Conservation (phyloP, 495 filamentous ascomycete genomes). For the Parathielavia appendiculata region DNA sequence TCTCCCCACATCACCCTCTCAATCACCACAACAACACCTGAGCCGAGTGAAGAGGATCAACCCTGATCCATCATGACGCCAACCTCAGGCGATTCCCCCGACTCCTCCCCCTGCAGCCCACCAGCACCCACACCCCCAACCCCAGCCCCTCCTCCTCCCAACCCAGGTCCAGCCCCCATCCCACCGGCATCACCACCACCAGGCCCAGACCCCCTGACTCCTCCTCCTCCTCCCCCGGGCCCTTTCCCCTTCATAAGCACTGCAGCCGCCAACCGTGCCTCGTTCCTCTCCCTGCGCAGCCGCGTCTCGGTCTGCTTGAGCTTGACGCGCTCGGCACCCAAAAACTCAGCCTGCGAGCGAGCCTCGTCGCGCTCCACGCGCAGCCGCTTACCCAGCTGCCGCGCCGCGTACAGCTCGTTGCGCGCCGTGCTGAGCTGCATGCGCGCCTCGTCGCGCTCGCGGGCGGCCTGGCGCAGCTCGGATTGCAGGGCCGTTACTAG, state of each 20-base stretch:
- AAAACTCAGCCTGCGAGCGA: slow-evolving; percentile 15
- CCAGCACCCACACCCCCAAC: no score
- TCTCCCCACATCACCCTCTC: no score
- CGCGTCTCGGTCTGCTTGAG: slow-evolving; percentile 14
- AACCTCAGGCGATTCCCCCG: no score
- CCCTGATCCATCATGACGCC: no score
- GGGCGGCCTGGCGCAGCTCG: slow-evolving; percentile 8
- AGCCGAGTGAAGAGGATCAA: no score
- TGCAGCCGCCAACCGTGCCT: slow-evolving; percentile 14
- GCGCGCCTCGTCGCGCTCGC: slow-evolving; percentile 24
- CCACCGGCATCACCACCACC: background rate
- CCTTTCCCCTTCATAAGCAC: background rate
- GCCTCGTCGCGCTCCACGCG: slow-evolving; percentile 29
- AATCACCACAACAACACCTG: no score
- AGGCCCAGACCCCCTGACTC: background rate
- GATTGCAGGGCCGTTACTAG: slow-evolving; percentile 1
- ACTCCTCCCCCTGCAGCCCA: no score
- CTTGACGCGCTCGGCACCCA: slow-evolving; percentile 14
- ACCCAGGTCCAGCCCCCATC: background rate
- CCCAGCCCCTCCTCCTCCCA: background rate
- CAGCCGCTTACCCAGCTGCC: slow-evolving; percentile 25
- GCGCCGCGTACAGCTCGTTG: slow-evolving; percentile 30
- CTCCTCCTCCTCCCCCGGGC: background rate
- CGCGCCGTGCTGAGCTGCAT: slow-evolving; percentile 21
- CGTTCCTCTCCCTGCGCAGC: slow-evolving; percentile 29